phyloP scores from a whole-genome alignment of 352 stramenopile genomes.

The Phytophthora rubi region DNA sequence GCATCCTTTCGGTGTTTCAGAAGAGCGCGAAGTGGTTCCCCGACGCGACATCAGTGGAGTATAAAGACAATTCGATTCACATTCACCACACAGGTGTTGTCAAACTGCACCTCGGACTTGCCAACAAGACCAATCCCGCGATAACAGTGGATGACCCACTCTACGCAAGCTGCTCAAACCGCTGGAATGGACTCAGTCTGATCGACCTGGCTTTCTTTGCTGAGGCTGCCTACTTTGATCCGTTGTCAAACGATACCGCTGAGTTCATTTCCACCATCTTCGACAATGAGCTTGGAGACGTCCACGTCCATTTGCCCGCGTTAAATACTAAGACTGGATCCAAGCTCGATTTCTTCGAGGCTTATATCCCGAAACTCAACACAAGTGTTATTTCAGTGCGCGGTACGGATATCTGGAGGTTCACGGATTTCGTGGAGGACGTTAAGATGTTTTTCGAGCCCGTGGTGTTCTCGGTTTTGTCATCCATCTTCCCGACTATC shows the following conservation, averaged over 20 bases:
- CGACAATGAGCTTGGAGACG: slow-evolving; percentile 41
- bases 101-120: slow-evolving; percentile 79
- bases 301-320: slow-evolving; percentile 67
- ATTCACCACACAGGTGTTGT: slow-evolving; percentile 89
- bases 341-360: slow-evolving; percentile 88
- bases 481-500: slow-evolving; percentile 90
- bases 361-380: slow-evolving; percentile 78
- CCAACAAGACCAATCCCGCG: slow-evolving; percentile 45
- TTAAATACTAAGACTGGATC: slow-evolving; percentile 85
- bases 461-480: slow-evolving; percentile 90
- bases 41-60: slow-evolving; percentile 71
- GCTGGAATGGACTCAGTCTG: slow-evolving; percentile 76
- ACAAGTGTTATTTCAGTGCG: slow-evolving; percentile 88
- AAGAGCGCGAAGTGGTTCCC: slow-evolving; percentile 61
- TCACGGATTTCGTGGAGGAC: slow-evolving; percentile 92
- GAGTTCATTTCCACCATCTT: slow-evolving; percentile 81
- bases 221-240: slow-evolving; percentile 90
- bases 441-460: slow-evolving; percentile 93
- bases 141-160: slow-evolving; percentile 55
- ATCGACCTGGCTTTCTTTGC: slow-evolving; percentile 88
- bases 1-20: slow-evolving; percentile 76
- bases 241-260: slow-evolving; percentile 73
- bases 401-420: slow-evolving; percentile 90
- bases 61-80: slow-evolving; percentile 71
- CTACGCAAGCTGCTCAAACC: slow-evolving; percentile 81